Conservation (phyloP, 768 basidiomycete genomes). For the Sporobolomyces pararoseus region DNA sequence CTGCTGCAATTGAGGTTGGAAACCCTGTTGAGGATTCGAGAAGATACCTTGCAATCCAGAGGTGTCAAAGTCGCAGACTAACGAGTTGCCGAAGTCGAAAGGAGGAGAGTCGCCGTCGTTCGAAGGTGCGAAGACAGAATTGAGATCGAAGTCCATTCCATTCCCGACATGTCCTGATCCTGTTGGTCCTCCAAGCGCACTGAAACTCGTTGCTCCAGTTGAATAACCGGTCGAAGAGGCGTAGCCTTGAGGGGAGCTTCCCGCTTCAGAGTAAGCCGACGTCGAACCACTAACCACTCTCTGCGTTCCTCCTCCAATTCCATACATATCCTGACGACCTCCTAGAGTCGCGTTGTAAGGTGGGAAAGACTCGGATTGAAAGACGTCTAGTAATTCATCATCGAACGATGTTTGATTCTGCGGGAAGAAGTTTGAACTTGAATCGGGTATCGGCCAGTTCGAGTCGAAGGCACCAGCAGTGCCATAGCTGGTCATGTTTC, state of each 20-base stretch:
- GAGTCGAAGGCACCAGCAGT: neutral
- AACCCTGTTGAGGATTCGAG: neutral
- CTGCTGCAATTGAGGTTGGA: neutral
- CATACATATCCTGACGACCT: neutral
- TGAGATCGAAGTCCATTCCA: conserved; percentile 13
- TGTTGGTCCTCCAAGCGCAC: no score
- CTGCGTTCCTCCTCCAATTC: neutral
- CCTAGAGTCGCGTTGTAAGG: neutral
- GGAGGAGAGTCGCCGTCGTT: conserved; percentile 10
- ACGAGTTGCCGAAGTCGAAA: conserved; percentile 6
- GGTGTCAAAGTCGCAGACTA: conserved; percentile 9
- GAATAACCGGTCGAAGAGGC: conserved; percentile 13
- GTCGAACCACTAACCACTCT: neutral
- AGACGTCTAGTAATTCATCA: neutral
- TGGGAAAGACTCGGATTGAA: neutral
- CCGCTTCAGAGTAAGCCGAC: neutral
- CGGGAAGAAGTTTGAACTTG: neutral
- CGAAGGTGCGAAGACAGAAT: conserved; percentile 5
- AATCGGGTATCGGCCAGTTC: conserved; percentile 1
- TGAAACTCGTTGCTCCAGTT: neutral
- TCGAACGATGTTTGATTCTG: neutral
- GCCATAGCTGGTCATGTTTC: conserved; percentile 11
- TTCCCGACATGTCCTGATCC: neutral
- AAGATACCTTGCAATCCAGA: neutral
- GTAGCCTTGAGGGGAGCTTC: conserved; percentile 7